These are phyloP conservation scores for Aspergillus ochraceus DNA, from an alignment of 2,329 filamentous ascomycete genomes.

Conservation along the genomic window DNA sequence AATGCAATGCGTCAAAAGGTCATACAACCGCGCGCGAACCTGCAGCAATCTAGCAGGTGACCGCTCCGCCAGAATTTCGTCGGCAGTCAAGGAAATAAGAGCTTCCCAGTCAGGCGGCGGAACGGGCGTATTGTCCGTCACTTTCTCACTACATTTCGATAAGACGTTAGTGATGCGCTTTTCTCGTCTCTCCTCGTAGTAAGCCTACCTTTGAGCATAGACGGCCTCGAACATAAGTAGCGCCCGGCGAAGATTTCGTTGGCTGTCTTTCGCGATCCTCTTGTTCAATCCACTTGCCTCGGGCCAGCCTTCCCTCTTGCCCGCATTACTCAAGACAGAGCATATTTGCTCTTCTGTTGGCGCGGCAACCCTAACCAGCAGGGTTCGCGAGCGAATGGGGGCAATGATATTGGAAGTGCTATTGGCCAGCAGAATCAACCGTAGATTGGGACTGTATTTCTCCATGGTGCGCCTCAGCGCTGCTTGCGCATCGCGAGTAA, in stretches of 20 bases:
- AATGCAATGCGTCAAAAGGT: constrained; percentile 95
- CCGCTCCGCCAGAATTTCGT: constrained; percentile 89
- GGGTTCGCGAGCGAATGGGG: constrained; percentile 88
- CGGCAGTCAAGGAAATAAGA: constrained; percentile 83
- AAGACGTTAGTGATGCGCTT: neutral
- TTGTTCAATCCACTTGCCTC: constrained; percentile 72
- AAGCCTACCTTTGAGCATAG: constrained; percentile 86
- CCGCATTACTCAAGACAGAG: constrained; percentile 66
- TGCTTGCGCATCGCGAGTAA: constrained; percentile 91
- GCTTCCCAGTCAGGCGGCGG: constrained; percentile 97
- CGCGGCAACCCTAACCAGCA: constrained; percentile 88
- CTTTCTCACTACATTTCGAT: constrained; percentile 68
- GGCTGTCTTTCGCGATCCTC: constrained; percentile 86
- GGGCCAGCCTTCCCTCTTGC: constrained; percentile 82
- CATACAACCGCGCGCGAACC: constrained; percentile 92
- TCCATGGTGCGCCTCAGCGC: constrained; percentile 96
- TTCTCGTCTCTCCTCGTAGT: neutral
- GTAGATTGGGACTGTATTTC: constrained; percentile 94
- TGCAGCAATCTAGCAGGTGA: constrained; percentile 85
- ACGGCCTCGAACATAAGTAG: constrained; percentile 97
- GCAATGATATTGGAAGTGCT: constrained; percentile 98
- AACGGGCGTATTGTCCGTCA: constrained; percentile 82
- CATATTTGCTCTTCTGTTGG: constrained; percentile 85
- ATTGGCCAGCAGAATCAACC: constrained; percentile 89
- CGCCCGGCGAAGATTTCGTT: constrained; percentile 83